Conservation (phyloP, 73 alveolate species). For the Loxodes magnus region DNA sequence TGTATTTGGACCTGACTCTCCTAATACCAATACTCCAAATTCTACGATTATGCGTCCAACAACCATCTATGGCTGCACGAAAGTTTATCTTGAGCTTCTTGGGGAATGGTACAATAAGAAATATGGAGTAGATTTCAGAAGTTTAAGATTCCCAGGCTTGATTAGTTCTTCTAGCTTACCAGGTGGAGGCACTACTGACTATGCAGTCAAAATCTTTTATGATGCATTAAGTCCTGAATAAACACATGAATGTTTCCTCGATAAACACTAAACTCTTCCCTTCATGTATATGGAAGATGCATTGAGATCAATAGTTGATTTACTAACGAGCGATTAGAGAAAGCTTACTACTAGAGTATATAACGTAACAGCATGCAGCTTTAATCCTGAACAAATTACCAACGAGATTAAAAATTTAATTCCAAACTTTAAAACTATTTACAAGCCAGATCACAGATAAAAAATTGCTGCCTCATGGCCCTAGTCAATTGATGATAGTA, state of each 20-base stretch:
- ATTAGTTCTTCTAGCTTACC: slow-evolving; percentile 22
- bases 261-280: slow-evolving; percentile 23
- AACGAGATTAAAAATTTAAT: slow-evolving; percentile 13
- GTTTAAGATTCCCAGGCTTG: slow-evolving; percentile 47
- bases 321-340: slow-evolving; percentile 15
- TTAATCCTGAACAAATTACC: slow-evolving; percentile 27
- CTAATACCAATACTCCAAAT: slow-evolving; percentile 17
- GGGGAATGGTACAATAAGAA: slow-evolving; percentile 33
- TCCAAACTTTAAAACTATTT: slow-evolving; percentile 19
- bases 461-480: slow-evolving; percentile 41
- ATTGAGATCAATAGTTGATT: slow-evolving; percentile 29
- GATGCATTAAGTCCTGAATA: slow-evolving; percentile 26
- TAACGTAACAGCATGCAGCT: slow-evolving; percentile 32
- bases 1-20: slow-evolving; percentile 33
- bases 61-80: slow-evolving; percentile 37
- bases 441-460: slow-evolving; percentile 38
- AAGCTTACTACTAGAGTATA: slow-evolving; percentile 20
- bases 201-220: slow-evolving; percentile 39
- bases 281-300: slow-evolving; percentile 46
- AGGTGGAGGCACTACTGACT: slow-evolving; percentile 49
- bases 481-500: slow-evolving; percentile 22
- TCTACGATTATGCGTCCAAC: slow-evolving; percentile 31
- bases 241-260: slow-evolving; percentile 19
- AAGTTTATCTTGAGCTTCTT: slow-evolving; percentile 35
- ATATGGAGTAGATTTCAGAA: slow-evolving; percentile 37